Evolutionary conservation across 2,329 filamentous ascomycete species (phyloP), one percentile per base, ranked within the genome.

Genomic region (Endocalyx cinctus): DNA sequence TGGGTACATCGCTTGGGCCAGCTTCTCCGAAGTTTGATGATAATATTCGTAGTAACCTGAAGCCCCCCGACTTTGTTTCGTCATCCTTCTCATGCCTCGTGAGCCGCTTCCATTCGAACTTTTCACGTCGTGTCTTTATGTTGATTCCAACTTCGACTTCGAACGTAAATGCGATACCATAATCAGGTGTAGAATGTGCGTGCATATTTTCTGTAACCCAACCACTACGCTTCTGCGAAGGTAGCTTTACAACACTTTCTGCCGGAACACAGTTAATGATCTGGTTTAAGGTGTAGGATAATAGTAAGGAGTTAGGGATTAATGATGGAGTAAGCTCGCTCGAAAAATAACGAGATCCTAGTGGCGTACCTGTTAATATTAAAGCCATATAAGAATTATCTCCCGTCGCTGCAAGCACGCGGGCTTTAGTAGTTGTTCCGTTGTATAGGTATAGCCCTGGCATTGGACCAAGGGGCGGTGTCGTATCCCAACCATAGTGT

Each of bases 61-160:
- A 44, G 5, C 39, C 42, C 6, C 39, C 39, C 12, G 38, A n/a
- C 12, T 33, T 16, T 10, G 31, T 37, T 4, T 17, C 33, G 4
- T 43, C 39, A 16, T 33, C 37, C 25, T 17, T 25, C 16, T 38
- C 37, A 10, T 29, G 29, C 37, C 42, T 44, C 7, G 29, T 35
- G 12, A 46, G 34, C 15, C 37, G 42, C 17, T 37, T 35, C 41
- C 44, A 48, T 31, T 49, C 42, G 28, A 49, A 49, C 18, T 26
- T 17, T 28, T 37, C 37, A 17, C 46, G 44, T 11, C 27, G 27
- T 26, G 42, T 11, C 13, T 37, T 33, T 5, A 28, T 10, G n/a
- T 25, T 25, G 3, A 15, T 20, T 3, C 31, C 35, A 4, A 42
- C 31, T 18, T 47, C 43, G 14, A 45, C 29, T 2, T 35, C 38